These are phyloP conservation scores for Thelonectria discophora DNA, from an alignment of 2,329 filamentous ascomycete genomes.

Conservation along the genomic window DNA sequence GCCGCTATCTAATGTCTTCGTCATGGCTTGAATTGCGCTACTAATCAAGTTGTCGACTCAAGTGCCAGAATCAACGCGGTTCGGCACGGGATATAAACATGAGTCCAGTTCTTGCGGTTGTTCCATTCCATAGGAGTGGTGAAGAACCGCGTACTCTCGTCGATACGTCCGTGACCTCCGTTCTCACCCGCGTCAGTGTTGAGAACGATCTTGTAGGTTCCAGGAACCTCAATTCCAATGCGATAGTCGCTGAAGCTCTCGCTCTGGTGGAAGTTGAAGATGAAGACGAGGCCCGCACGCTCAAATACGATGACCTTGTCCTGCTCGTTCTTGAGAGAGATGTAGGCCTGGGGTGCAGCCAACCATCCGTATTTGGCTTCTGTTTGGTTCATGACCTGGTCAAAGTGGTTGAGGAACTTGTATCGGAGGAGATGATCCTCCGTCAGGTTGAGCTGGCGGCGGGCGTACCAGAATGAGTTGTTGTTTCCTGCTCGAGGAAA, in stretches of 20 bases:
- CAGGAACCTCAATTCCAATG: constrained; percentile 83
- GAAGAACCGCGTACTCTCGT: constrained; percentile 86
- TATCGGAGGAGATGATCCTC: constrained; percentile 89
- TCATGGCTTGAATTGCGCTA: neutral
- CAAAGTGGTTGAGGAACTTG: constrained; percentile 91
- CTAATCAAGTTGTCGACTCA: constrained; percentile 41
- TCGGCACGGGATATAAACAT: constrained; percentile 87
- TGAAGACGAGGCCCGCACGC: constrained; percentile 85
- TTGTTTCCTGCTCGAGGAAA: constrained; percentile 93
- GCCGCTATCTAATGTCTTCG: neutral
- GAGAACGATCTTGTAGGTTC: constrained; percentile 87
- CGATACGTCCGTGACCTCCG: constrained; percentile 81
- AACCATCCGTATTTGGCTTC: constrained; percentile 95
- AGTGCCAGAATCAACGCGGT: constrained; percentile 77
- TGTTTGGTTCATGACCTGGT: constrained; percentile 86
- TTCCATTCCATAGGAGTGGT: constrained; percentile 94
- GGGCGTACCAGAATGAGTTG: constrained; percentile 94
- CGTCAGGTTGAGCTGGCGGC: constrained; percentile 91
- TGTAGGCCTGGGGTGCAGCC: constrained; percentile 83
- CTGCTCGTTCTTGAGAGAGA: constrained; percentile 90
- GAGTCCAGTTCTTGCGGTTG: constrained; percentile 85
- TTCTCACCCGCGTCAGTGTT: constrained; percentile 81
- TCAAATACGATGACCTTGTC: constrained; percentile 98
- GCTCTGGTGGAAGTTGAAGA: constrained; percentile 94
- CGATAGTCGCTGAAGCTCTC: constrained; percentile 92